phyloP scores from a whole-genome alignment of 2,329 filamentous ascomycete genomes.

The Monilinia laxa region DNA sequence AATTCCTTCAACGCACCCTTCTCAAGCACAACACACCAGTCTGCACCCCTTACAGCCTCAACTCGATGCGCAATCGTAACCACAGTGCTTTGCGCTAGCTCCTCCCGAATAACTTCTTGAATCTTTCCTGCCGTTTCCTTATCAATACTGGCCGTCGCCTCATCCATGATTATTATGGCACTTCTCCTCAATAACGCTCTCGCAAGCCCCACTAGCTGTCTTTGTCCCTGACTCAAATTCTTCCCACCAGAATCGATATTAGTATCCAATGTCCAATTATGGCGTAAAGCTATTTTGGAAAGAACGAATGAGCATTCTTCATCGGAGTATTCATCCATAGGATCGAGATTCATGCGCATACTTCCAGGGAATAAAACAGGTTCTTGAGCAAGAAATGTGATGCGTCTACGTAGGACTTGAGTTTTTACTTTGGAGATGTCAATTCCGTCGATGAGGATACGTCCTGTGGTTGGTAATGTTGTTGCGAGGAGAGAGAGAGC shows the following conservation, averaged over 20 bases:
- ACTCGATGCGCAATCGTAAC: slow-evolving; percentile 65
- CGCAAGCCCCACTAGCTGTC: slow-evolving; percentile 63
- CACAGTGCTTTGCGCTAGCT: slow-evolving; percentile 59
- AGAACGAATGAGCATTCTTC: slow-evolving; percentile 54
- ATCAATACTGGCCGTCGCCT: slow-evolving; percentile 65
- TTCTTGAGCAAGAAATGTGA: slow-evolving; percentile 67
- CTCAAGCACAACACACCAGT: slow-evolving; percentile 44
- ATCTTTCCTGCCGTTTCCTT: slow-evolving; percentile 58
- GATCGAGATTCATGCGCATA: slow-evolving; percentile 62
- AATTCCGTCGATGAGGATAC: slow-evolving; percentile 59
- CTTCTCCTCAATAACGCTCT: slow-evolving; percentile 61
- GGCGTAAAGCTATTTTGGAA: slow-evolving; percentile 52
- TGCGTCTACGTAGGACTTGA: slow-evolving; percentile 58
- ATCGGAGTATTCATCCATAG: slow-evolving; percentile 56
- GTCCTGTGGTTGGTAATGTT: slow-evolving; percentile 53
- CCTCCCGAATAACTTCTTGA: slow-evolving; percentile 54
- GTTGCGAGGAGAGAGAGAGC: slow-evolving; percentile 60
- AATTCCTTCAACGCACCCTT: slow-evolving; percentile 35
- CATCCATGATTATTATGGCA: slow-evolving; percentile 63
- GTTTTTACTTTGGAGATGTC: slow-evolving; percentile 59
- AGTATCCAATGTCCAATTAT: slow-evolving; percentile 57
- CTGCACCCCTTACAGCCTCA: slow-evolving; percentile 59
- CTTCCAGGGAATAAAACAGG: slow-evolving; percentile 63
- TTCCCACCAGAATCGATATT: slow-evolving; percentile 59
- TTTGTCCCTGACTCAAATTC: slow-evolving; percentile 63